These are phyloP conservation scores for Trebouxia sp. DNA, from an alignment of 139 green algal species.

Conservation along the genomic window DNA sequence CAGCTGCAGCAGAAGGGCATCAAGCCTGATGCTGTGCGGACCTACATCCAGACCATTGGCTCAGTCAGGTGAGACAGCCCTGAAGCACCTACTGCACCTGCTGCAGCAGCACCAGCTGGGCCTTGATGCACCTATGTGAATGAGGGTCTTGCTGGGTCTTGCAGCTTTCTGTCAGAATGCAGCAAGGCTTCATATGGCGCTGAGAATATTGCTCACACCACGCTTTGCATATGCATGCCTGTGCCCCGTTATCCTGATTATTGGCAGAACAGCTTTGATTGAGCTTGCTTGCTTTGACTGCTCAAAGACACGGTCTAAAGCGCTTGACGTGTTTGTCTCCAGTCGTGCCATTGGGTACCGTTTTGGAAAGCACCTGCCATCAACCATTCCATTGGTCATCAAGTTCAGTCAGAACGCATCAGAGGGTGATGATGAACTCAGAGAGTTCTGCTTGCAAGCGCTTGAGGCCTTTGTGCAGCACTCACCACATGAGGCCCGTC, in stretches of 20 bases:
- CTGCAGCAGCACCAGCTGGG: neutral
- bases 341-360: conserved; percentile 71
- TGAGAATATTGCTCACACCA: no score
- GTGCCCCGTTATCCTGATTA: neutral
- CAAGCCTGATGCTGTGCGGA: conserved; percentile 65
- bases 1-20: conserved; percentile 51
- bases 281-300: no score
- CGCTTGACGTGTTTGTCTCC: neutral
- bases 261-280: no score
- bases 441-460: conserved; percentile 84
- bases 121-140: neutral
- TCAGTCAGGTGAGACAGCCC: conserved; percentile 71
- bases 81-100: no score
- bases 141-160: no score
- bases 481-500: conserved; percentile 56
- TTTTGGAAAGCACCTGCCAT: conserved; percentile 72
- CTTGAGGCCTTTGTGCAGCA: conserved; percentile 85
- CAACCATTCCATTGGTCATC: conserved; percentile 72
- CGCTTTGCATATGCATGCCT: no score
- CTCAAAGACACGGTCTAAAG: no score
- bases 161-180: no score
- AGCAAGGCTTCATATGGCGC: no score
- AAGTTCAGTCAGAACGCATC: conserved; percentile 51
- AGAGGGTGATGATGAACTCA: conserved; percentile 85
- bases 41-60: conserved; percentile 79